A percentile compares a stretch with the other conserved stretches of the same genome.
Conservation (phyloP, 1,139 yeast genomes). For the Kodamaea arcana region DNA sequence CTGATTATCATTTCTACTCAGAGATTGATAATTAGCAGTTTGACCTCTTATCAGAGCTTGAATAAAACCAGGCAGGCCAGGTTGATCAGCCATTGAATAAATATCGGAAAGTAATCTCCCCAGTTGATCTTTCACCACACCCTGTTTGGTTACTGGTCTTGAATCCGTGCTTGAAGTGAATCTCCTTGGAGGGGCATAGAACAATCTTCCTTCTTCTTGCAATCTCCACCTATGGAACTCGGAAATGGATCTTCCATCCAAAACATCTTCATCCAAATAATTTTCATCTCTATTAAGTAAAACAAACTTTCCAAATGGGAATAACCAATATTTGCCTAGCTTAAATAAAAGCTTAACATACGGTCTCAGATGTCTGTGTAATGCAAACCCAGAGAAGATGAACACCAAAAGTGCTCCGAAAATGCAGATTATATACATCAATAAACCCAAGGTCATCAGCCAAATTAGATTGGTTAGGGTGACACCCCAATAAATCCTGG, state of each 20-base stretch:
- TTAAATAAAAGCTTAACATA: slow-evolving; percentile 62
- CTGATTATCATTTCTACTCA: not conserved
- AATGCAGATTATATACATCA: slow-evolving; percentile 51
- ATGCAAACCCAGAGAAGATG: slow-evolving; percentile 47
- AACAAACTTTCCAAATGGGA: slow-evolving; percentile 90
- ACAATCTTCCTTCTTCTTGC: slow-evolving; percentile 66
- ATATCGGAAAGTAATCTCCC: slow-evolving; percentile 42
- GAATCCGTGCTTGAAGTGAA: slow-evolving; percentile 34
- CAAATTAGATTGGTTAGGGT: slow-evolving; percentile 71
- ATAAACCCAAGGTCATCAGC: slow-evolving; percentile 68
- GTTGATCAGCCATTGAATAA: slow-evolving; percentile 26
- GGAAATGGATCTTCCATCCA: slow-evolving; percentile 79
- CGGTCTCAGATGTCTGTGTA: slow-evolving; percentile 32
- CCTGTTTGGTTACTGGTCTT: slow-evolving; percentile 19
- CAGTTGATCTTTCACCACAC: slow-evolving; percentile 41
- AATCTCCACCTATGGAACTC: slow-evolving; percentile 90
- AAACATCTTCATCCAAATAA: slow-evolving; percentile 80
- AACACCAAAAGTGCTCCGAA: slow-evolving; percentile 42
- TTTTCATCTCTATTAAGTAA: slow-evolving; percentile 73
- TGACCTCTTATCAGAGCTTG: too few species aligned
- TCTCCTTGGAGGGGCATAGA: slow-evolving; percentile 63
- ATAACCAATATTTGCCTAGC: slow-evolving; percentile 66
- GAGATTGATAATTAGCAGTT: too few species aligned
- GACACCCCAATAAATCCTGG: slow-evolving; percentile 58
- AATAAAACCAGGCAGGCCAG: not conserved